Percentiles rank a stretch among this genome's conserved stretches.
phyloP scores from a whole-genome alignment of 768 basidiomycete species.

The Calvatia gigantea region DNA sequence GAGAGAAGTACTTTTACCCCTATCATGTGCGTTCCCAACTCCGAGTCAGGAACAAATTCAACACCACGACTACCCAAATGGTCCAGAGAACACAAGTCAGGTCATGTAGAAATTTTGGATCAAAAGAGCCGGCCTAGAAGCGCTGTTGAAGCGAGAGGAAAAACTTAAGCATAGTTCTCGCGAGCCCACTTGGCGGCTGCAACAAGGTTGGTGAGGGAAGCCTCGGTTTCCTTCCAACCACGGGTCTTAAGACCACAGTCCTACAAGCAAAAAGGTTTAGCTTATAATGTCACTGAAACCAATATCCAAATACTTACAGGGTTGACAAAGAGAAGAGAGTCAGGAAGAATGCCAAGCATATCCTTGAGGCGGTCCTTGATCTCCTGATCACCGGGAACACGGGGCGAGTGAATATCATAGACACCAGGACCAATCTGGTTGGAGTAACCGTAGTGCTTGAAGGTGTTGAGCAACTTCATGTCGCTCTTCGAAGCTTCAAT shows the following conservation, averaged over 20 bases:
- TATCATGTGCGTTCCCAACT: constrained; percentile 8
- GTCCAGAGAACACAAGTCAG: constrained; percentile 39
- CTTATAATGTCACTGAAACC: neutral
- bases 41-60: constrained; percentile 18
- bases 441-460: constrained; percentile 93
- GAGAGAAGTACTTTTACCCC: constrained; percentile 31
- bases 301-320: constrained; percentile 44
- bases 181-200: constrained; percentile 94
- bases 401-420: constrained; percentile 99
- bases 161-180: constrained; percentile 66
- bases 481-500: constrained; percentile 98
- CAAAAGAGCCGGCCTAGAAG: constrained; percentile 62
- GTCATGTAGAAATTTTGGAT: constrained; percentile 15
- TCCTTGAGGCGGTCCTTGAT: constrained; percentile 88
- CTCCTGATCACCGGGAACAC: constrained; percentile 91
- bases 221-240: constrained; percentile 97
- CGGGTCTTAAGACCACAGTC: constrained; percentile 99
- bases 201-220: constrained; percentile 83
- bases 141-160: constrained; percentile 89
- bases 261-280: constrained; percentile 24
- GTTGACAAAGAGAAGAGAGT: constrained; percentile 85
- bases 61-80: constrained; percentile 49
- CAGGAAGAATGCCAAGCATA: constrained; percentile 80
- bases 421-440: constrained; percentile 98
- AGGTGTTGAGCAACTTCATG: constrained; percentile 94